Conservation (phyloP, 2,329 filamentous ascomycete genomes). For the Sclerotinia glacialis region DNA sequence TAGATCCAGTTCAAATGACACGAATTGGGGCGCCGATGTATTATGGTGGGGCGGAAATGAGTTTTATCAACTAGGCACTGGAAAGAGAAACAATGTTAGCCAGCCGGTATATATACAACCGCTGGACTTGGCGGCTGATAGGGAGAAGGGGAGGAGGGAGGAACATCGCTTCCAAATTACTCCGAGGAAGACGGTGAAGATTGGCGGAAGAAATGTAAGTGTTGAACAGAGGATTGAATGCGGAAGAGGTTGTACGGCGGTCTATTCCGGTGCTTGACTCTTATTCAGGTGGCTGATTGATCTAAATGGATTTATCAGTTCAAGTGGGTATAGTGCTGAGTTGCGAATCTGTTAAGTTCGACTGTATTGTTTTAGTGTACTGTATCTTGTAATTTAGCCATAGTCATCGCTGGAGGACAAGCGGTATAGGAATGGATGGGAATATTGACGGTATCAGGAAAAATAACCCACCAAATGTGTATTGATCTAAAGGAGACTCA, state of each 20-base stretch:
- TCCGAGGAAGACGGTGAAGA: constrained; percentile 65
- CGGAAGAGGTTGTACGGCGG: constrained; percentile 74
- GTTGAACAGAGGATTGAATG: constrained; percentile 88
- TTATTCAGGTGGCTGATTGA: neutral
- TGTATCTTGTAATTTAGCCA: constrained; percentile 8
- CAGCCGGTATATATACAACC: constrained; percentile 76
- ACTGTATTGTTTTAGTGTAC: constrained; percentile 7
- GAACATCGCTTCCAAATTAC: constrained; percentile 78
- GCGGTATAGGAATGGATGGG: neutral
- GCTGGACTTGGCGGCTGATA: constrained; percentile 63
- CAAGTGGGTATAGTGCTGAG: neutral
- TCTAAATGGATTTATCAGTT: neutral
- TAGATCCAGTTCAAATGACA: constrained; percentile 57
- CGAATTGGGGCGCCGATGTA: constrained; percentile 84
- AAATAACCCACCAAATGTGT: neutral
- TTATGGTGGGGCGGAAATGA: constrained; percentile 96
- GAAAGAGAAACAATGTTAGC: constrained; percentile 77
- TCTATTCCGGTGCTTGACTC: constrained; percentile 62
- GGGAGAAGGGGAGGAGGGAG: constrained; percentile 60
- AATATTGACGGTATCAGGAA: neutral
- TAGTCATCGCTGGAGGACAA: neutral
- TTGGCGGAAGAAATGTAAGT: constrained; percentile 68
- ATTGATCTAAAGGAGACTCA: constrained; percentile 2
- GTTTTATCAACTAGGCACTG: constrained; percentile 87
- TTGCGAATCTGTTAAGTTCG: neutral